A percentile compares a stretch with the other conserved stretches of the same genome.
These are phyloP conservation scores for Persicaria maculosa DNA, from an alignment of 148 eudicot species.

Conservation along the genomic window DNA sequence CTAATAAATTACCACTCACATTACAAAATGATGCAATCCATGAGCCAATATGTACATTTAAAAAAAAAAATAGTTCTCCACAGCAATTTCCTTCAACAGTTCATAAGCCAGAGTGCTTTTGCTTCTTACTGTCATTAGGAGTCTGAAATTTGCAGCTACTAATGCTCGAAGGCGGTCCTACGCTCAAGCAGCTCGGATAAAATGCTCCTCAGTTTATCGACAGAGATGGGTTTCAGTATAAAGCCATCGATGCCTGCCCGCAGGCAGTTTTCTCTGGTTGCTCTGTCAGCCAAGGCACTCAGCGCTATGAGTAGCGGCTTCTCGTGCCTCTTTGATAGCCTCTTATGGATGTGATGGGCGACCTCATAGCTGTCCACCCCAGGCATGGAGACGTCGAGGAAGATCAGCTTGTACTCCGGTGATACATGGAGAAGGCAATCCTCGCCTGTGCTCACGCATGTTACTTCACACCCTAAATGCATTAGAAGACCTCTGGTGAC, in stretches of 20 bases:
- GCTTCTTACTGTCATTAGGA: background rate
- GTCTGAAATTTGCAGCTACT: background rate
- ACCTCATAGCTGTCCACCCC: conserved; percentile 56
- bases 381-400: conserved; percentile 53
- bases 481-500: conserved; percentile 69
- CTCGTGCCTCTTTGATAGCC: conserved; percentile 44
- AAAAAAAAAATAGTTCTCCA: background rate
- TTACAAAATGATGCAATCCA: background rate
- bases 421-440: conserved; percentile 56
- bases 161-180: conserved; percentile 28
- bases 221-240: conserved; percentile 65
- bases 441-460: conserved; percentile 46
- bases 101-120: background rate
- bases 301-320: conserved; percentile 63
- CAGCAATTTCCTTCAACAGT: background rate
- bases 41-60: conserved; percentile 2
- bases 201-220: conserved; percentile 78
- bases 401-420: conserved; percentile 51
- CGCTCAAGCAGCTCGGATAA: conserved; percentile 65
- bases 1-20: background rate
- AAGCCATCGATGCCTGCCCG: conserved; percentile 79
- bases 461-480: conserved; percentile 80
- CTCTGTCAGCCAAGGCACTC: conserved; percentile 48
- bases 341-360: conserved; percentile 45
- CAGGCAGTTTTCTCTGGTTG: conserved; percentile 49